Evolutionary conservation across 192 early-diverging fungal species (phyloP).

Genomic region (Coemansia javaensis): DNA sequence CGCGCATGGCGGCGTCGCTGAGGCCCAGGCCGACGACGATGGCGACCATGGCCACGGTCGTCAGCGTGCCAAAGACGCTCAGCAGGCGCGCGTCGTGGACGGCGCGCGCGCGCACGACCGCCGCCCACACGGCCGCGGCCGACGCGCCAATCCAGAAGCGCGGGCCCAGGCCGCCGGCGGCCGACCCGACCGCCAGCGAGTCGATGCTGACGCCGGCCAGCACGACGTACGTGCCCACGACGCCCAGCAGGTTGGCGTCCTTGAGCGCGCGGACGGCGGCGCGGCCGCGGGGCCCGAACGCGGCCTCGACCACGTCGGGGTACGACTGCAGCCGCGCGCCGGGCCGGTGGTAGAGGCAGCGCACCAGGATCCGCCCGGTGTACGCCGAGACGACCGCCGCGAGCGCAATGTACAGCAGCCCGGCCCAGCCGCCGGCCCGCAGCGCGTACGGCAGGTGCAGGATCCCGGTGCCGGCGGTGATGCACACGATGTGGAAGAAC

Average conservation of each 20-base stretch:
- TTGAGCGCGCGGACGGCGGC: constrained; percentile 49
- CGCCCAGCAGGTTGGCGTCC: constrained; percentile 68
- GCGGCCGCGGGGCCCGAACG: constrained; percentile 65
- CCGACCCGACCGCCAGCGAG: constrained; percentile 48
- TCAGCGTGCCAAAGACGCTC: constrained; percentile 69
- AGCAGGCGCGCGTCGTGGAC: constrained; percentile 76
- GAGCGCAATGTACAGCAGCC: constrained; percentile 62
- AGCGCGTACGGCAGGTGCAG: constrained; percentile 81
- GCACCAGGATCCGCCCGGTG: constrained; percentile 66
- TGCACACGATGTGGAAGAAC: constrained; percentile 57
- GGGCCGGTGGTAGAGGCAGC: constrained; percentile 67
- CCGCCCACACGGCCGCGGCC: constrained; percentile 59
- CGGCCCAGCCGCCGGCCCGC: constrained; percentile 71
- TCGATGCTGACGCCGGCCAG: constrained; percentile 68
- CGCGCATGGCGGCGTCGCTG: constrained; percentile 17
- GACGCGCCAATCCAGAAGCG: constrained; percentile 64
- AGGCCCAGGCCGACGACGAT: constrained; percentile 57
- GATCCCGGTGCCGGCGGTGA: constrained; percentile 75
- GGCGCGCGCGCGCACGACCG: constrained; percentile 69
- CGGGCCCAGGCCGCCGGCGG: constrained; percentile 34
- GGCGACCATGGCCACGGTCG: constrained; percentile 65
- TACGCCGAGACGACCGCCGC: constrained; percentile 67
- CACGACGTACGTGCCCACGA: constrained; percentile 66
- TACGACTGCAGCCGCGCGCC: constrained; percentile 56
- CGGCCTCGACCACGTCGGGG: constrained; percentile 64